Evolutionary conservation across 2,329 filamentous ascomycete species (phyloP).

Genomic region (Trichophaea hybrida): DNA sequence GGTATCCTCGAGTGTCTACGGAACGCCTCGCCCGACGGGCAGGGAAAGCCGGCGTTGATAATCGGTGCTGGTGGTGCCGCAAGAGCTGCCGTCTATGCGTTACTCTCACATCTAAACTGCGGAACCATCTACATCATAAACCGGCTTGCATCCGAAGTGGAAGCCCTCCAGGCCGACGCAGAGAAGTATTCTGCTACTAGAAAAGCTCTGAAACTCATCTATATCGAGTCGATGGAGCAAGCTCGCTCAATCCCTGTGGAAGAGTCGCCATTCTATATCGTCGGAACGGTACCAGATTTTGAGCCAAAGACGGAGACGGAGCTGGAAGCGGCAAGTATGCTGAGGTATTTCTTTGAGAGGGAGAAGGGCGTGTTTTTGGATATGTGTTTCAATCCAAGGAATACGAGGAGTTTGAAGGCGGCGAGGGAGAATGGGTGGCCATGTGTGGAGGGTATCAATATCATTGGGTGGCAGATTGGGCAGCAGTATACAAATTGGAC

Average conservation of each 20-base stretch:
- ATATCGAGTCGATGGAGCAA: conserved; percentile 28
- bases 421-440: conserved; percentile 30
- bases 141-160: conserved; percentile 29
- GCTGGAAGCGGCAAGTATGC: conserved; percentile 24
- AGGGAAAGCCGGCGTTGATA: conserved; percentile 29
- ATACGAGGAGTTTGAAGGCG: conserved; percentile 31
- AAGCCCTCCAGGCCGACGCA: conserved; percentile 27
- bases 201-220: conserved; percentile 26
- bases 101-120: conserved; percentile 28
- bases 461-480: conserved; percentile 34
- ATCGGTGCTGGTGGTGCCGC: conserved; percentile 35
- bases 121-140: conserved; percentile 32
- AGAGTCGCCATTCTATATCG: conserved; percentile 30
- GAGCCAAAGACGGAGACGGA: conserved; percentile 29
- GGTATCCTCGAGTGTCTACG: conserved; percentile 32
- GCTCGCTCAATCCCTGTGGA: conserved; percentile 19
- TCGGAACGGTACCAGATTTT: conserved; percentile 33
- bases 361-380: conserved; percentile 32
- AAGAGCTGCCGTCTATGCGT: conserved; percentile 32
- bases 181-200: conserved; percentile 13
- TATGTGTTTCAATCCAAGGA: conserved; percentile 35
- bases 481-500: conserved; percentile 33
- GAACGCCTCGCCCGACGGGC: conserved; percentile 15
- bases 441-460: conserved; percentile 32
- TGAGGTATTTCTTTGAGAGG: conserved; percentile 28